phyloP scores from a whole-genome alignment of 73 alveolate genomes.

The Tetrahymena borealis region DNA sequence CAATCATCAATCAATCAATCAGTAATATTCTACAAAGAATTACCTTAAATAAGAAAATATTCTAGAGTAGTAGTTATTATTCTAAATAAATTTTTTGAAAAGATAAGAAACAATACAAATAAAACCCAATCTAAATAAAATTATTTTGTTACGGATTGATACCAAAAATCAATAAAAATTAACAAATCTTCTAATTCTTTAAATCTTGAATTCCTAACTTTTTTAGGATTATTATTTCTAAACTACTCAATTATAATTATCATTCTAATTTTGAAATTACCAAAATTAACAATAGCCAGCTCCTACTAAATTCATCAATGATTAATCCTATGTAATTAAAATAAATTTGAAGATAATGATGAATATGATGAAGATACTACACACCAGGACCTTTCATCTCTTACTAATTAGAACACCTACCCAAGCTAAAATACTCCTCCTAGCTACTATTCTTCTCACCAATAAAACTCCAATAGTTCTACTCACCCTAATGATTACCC shows the following conservation, averaged over 20 bases:
- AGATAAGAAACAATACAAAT: no score
- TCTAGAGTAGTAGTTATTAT: no score
- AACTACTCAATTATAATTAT: background rate
- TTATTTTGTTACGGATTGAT: no score
- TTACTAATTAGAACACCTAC: background rate
- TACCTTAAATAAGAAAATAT: no score
- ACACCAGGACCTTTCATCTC: background rate
- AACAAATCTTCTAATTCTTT: no score
- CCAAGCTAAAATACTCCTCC: conserved; percentile 1
- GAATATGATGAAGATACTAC: background rate
- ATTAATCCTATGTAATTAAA: background rate
- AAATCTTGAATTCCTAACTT: background rate
- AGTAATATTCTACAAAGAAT: no score
- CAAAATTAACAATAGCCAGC: background rate
- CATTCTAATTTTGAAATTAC: background rate
- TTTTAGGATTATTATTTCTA: background rate
- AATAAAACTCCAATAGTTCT: background rate
- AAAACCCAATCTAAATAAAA: no score
- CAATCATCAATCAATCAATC: no score
- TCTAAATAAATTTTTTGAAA: no score
- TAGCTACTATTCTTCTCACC: background rate
- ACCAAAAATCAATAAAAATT: no score
- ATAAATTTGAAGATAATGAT: background rate
- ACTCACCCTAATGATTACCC: background rate
- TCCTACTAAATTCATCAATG: background rate